Base-by-base conservation (phyloP, 2,329 filamentous ascomycete genomes). In the Teratosphaeria destructans region DNA sequence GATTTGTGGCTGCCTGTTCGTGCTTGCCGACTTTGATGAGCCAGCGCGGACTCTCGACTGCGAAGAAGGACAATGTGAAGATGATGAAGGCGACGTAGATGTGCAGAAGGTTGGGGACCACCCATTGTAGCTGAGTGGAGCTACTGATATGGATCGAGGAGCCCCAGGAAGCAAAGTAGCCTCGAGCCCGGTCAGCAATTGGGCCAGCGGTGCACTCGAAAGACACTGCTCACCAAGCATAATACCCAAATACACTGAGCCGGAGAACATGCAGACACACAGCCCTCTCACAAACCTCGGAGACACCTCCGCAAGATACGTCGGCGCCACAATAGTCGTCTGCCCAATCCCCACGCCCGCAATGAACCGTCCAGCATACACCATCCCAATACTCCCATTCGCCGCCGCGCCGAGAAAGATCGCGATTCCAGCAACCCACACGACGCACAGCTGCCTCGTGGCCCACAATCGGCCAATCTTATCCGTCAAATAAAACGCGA, bases 51-150 rank as follows among this genome's bases (percentile, higher is more conserved):
- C 63, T 66, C 55, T 73, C 71, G 59, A 68, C 63, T 5, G 67
- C 66, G 59, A 71, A 64, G 60, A 71, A 86, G 11, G 84, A 88
- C 14, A 91, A 78, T 59, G 83, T 66, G 68, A 89, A 82, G 69
- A 91, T 90, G 61, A 92, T 74, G 4, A 82, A 82, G 2, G 88
- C 85, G 68, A 92, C 90, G 68, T 90, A 90, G 71, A 93, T 78
- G 70, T 93, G 88, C 60, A 92, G 77, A 65, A 84, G 85, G 52
- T 87, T 90, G 0, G 89, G 88, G 0, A 90, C 81, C 52, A 87
- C 79, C 82, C 81, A 79, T 68, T n/a, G 76, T 76, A 60, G 72
- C 27, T 68, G 59, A 12, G 64, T 63, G 4, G 60, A 70, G 52
- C 76, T 69, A 19, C 77, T 77, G 63, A 81, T 78, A 66, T 83